Conservation (phyloP, 1,284 basidiomycete species). For the Melampsora medusae region DNA sequence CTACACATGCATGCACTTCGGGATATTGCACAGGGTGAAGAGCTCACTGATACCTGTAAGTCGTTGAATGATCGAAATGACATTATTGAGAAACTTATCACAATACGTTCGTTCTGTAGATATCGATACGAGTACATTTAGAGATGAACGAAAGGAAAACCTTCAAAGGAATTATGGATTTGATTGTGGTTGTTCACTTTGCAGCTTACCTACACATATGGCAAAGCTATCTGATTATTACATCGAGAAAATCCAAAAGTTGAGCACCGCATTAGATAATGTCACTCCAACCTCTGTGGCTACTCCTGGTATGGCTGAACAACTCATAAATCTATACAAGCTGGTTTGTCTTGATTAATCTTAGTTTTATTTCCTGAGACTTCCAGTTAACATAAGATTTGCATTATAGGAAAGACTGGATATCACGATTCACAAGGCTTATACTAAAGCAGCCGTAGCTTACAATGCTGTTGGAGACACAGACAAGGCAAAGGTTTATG, state of each 20-base stretch:
- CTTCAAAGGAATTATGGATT: neutral
- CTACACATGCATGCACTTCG: constrained; percentile 1
- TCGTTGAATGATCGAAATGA: neutral
- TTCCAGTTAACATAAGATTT: neutral
- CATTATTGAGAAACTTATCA: no score
- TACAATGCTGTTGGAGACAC: constrained; percentile 3
- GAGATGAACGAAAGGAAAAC: neutral
- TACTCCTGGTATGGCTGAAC: neutral
- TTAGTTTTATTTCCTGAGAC: neutral
- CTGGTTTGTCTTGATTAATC: neutral
- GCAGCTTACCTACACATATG: neutral
- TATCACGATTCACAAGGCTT: neutral
- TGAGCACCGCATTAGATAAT: neutral
- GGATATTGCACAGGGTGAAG: constrained; percentile 3
- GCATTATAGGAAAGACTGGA: neutral
- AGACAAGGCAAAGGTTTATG: neutral
- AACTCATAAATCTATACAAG: neutral
- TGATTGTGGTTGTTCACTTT: neutral
- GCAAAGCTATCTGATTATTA: neutral
- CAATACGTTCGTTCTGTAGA: neutral
- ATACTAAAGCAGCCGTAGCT: neutral
- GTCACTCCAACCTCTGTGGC: neutral
- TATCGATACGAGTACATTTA: no score
- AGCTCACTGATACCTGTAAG: neutral
- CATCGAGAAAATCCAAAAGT: neutral